Conservation (phyloP, 257 asterid species). For the Solanum sparsipilum region DNA sequence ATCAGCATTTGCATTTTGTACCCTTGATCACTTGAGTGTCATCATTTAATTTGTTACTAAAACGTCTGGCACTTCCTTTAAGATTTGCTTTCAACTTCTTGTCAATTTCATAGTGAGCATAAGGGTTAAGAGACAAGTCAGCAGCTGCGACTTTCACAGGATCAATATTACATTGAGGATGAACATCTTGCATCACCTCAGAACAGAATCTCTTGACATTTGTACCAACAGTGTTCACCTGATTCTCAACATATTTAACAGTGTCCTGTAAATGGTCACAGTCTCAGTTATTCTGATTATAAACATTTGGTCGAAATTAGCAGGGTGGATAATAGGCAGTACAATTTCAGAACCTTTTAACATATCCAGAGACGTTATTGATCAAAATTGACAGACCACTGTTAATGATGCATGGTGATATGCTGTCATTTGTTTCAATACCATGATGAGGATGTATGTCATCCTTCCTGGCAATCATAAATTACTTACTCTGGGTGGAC, state of each 20-base stretch:
- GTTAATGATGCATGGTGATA: not conserved
- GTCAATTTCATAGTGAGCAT: conserved; percentile 21
- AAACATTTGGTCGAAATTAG: not conserved
- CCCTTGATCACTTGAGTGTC: conserved; percentile 25
- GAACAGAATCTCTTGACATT: conserved; percentile 66
- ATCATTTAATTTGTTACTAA: conserved; percentile 16
- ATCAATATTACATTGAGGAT: conserved; percentile 29
- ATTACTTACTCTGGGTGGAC: not conserved
- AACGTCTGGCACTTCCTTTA: conserved; percentile 16
- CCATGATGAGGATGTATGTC: not conserved
- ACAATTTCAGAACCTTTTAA: not conserved
- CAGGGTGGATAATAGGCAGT: not conserved
- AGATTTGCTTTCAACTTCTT: conserved; percentile 27
- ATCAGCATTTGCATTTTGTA: not conserved
- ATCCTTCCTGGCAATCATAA: not conserved
- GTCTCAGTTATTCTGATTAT: not conserved
- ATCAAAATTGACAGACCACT: not conserved
- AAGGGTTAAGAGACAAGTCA: conserved; percentile 39
- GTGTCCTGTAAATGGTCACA: conserved; percentile 43
- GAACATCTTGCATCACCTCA: conserved; percentile 67
- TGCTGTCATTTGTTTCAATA: not conserved
- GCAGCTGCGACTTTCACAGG: conserved; percentile 40
- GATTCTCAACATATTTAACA: conserved; percentile 62
- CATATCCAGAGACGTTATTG: not conserved
- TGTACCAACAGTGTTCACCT: conserved; percentile 60